phyloP scores from a whole-genome alignment of 352 stramenopile genomes.

The Pythium biforme region DNA sequence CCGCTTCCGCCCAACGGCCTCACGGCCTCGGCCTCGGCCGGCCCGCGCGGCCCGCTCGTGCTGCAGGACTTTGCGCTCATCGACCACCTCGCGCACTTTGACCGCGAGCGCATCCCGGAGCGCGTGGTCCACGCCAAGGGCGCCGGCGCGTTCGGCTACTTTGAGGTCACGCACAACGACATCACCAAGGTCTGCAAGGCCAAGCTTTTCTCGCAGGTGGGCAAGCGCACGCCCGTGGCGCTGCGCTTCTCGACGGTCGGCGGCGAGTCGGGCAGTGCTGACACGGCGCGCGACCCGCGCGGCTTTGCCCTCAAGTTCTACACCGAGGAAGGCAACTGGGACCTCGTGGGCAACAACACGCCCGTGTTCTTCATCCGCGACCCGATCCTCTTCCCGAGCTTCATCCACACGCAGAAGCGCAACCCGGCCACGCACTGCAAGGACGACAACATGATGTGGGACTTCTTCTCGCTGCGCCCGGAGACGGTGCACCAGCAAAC shows the following conservation, averaged over 20 bases:
- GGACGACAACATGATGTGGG: constrained; percentile 83
- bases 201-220: constrained; percentile 71
- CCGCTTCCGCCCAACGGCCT: constrained; percentile 61
- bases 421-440: constrained; percentile 79
- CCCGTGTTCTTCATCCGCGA: constrained; percentile 91
- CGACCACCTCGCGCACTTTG: constrained; percentile 90
- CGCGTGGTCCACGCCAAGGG: constrained; percentile 92
- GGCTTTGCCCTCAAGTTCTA: constrained; percentile 92
- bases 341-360: constrained; percentile 89
- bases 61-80: constrained; percentile 87
- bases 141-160: constrained; percentile 89
- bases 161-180: constrained; percentile 76
- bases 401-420: constrained; percentile 91
- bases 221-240: constrained; percentile 84
- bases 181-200: constrained; percentile 66
- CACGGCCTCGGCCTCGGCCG: constrained; percentile 71
- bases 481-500: constrained; percentile 82
- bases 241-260: constrained; percentile 82
- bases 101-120: constrained; percentile 91
- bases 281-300: constrained; percentile 81
- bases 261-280: constrained; percentile 59
- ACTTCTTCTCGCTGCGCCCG: constrained; percentile 83
- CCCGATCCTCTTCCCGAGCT: constrained; percentile 88
- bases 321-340: constrained; percentile 90
- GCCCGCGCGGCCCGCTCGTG: constrained; percentile 54